Conservation (phyloP, 73 alveolate genomes). For the Urostyla sp. region DNA sequence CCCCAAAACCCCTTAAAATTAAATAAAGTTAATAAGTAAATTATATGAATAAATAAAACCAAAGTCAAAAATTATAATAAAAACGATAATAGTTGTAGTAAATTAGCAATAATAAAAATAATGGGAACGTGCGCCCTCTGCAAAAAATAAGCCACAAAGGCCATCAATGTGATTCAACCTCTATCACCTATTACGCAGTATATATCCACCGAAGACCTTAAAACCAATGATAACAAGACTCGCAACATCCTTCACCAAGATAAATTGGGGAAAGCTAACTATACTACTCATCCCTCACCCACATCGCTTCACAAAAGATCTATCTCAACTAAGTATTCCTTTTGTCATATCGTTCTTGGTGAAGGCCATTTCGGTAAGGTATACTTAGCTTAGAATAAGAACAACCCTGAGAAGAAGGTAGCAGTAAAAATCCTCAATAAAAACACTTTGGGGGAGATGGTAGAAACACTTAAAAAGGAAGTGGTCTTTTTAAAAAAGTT, state of each 20-base stretch:
- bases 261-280: neutral
- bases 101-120: too few species aligned
- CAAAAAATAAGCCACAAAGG: too few species aligned
- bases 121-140: too few species aligned
- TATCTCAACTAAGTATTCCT: slow-evolving; percentile 15
- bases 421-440: slow-evolving; percentile 54
- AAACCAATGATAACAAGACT: too few species aligned
- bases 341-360: slow-evolving; percentile 36
- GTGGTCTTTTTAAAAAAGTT: slow-evolving; percentile 15
- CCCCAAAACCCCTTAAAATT: neutral
- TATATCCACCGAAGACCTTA: too few species aligned
- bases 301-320: slow-evolving; percentile 4
- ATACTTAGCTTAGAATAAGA: slow-evolving; percentile 21
- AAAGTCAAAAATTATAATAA: too few species aligned
- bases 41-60: too few species aligned
- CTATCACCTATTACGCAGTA: too few species aligned
- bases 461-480: slow-evolving; percentile 29
- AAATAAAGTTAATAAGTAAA: too few species aligned
- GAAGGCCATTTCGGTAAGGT: slow-evolving; percentile 54
- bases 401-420: slow-evolving; percentile 42
- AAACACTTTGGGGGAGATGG: slow-evolving; percentile 22
- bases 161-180: too few species aligned
- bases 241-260: too few species aligned
- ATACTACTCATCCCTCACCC: neutral
- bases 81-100: too few species aligned